phyloP scores from a whole-genome alignment of 352 stramenopile species.

The Pythium scleroteichum region DNA sequence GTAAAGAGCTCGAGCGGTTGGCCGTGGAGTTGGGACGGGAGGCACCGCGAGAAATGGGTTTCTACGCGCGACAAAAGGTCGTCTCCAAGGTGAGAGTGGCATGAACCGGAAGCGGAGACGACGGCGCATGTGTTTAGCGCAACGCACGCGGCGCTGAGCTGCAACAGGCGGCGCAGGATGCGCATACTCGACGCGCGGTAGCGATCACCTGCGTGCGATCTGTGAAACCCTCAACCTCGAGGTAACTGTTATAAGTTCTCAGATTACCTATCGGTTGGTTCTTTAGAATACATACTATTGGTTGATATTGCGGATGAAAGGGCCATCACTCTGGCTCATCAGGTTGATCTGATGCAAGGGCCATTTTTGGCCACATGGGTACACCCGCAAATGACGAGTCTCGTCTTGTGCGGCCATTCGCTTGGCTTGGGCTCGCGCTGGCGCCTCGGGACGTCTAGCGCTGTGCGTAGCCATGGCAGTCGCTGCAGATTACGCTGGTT shows the following conservation, averaged over 20 bases:
- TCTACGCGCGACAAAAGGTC: constrained; percentile 49
- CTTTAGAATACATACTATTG: background rate
- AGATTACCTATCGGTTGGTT: background rate
- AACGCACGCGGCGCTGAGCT: background rate
- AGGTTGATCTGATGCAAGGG: constrained; percentile 12
- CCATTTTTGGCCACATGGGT: constrained; percentile 7
- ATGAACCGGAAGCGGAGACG: background rate
- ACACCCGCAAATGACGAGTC: background rate
- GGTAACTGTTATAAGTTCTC: no score
- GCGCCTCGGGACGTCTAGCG: background rate
- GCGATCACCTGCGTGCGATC: no score
- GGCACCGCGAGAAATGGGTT: constrained; percentile 31
- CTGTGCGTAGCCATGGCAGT: constrained; percentile 19
- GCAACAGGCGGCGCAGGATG: background rate
- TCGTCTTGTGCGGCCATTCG: no score
- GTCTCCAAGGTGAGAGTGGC: constrained; percentile 26
- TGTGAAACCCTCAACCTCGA: no score
- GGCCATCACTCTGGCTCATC: constrained; percentile 13
- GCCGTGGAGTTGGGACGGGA: constrained; percentile 29
- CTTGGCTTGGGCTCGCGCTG: background rate
- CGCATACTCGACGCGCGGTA: background rate
- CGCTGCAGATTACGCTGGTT: constrained; percentile 46
- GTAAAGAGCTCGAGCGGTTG: constrained; percentile 38
- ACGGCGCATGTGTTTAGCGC: background rate
- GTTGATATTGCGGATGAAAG: background rate